phyloP scores from a whole-genome alignment of 1,284 basidiomycete species.

The Cryptococcus sp. region DNA sequence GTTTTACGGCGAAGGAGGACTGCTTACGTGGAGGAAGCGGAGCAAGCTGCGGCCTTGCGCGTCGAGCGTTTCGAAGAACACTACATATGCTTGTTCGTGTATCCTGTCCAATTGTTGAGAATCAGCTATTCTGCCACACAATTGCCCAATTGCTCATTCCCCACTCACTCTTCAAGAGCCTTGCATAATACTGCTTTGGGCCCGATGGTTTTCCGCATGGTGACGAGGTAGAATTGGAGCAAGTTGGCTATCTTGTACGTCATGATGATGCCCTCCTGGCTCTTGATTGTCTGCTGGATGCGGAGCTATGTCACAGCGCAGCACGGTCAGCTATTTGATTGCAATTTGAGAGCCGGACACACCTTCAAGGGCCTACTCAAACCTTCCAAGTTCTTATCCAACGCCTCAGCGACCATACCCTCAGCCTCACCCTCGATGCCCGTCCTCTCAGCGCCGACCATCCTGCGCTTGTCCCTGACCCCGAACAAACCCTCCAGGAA shows the following conservation, averaged over 20 bases:
- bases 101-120: slow-evolving; percentile 59
- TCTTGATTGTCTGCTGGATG: slow-evolving; percentile 86
- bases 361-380: slow-evolving; percentile 85
- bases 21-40: slow-evolving; percentile 68
- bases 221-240: slow-evolving; percentile 89
- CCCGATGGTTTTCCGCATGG: slow-evolving; percentile 90
- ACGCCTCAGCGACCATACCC: slow-evolving; percentile 73
- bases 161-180: slow-evolving; percentile 75
- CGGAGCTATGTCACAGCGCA: slow-evolving; percentile 61
- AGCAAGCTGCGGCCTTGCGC: slow-evolving; percentile 74
- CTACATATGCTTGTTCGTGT: slow-evolving; percentile 73
- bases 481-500: slow-evolving; percentile 83
- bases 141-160: neutral
- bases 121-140: slow-evolving; percentile 7
- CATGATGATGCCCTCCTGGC: slow-evolving; percentile 88
- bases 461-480: slow-evolving; percentile 69
- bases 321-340: neutral
- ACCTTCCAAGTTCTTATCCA: slow-evolving; percentile 81
- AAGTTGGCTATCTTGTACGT: slow-evolving; percentile 90
- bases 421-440: slow-evolving; percentile 62
- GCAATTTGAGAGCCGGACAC: slow-evolving; percentile 12
- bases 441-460: slow-evolving; percentile 57
- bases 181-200: slow-evolving; percentile 72
- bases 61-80: slow-evolving; percentile 83
- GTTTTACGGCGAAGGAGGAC: neutral